Base-by-base conservation (phyloP, 495 filamentous ascomycete genomes). In the Hyaloscypha bicolor region DNA sequence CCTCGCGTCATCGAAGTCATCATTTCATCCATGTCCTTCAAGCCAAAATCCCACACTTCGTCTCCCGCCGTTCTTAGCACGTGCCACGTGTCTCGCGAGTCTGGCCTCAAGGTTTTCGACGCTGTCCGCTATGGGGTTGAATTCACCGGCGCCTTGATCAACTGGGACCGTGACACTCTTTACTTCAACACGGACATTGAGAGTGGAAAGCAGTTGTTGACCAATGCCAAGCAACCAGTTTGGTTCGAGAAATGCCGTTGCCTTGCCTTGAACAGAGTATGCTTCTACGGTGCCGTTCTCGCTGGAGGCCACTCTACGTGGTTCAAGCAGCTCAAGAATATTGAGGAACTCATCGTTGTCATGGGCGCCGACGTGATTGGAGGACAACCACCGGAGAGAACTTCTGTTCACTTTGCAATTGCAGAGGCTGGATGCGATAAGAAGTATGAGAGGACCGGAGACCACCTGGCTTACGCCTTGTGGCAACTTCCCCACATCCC, bases 1-100 rank as follows among this genome's bases (percentile, higher is more conserved):
- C 30, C 60, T 11, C 60, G 60, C 22, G 21, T 63, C 14, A 29
- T 63, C 9, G 60, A 63, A 32, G 21, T 56, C 60, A 31, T 51
- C 45, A 31, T 63, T 33, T 4, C 16, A 48, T 14, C 42, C 42
- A 9, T 30, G n/a, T 8, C 30, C 16, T 16, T 5, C 60, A 29
- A 63, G 45, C 22, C 60, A 8, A 52, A 25, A 33, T 31, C 6
- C 21, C 30, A 9, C 39, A 14, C 9, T n/a, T n/a, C 60, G 11
- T 37, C 33, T n/a, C 59, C 59, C 2, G 39, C 33, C 33, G 22
- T 62, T 29, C 33, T 62, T 1, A 37, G 39, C 59, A 19, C 22
- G 8, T 62, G 32, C 37, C 9, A 1, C 9, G 59, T 51, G 21
- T 37, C 35, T 62, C 59, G 59, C 6, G 9, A 22, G 25, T 33